Evolutionary conservation across 371 early-diverging fungal genomes (phyloP).

Genomic region (Lichtheimia hyalospora): DNA sequence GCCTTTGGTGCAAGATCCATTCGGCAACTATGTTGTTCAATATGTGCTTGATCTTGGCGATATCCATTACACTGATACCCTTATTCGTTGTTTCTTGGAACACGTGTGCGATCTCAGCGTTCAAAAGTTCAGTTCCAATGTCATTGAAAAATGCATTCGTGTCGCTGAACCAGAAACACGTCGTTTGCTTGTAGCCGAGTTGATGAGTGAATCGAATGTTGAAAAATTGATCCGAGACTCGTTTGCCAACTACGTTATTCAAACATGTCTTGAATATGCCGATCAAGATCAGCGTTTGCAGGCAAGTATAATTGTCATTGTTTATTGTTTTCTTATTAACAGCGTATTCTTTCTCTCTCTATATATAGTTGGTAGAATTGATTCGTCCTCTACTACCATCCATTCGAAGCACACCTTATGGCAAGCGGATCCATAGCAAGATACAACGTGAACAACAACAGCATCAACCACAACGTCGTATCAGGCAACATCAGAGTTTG

Average conservation of each 20-base stretch:
- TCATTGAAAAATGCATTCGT: slow-evolving; percentile 92
- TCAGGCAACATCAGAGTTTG: slow-evolving; percentile 3
- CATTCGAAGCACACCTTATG: slow-evolving; percentile 85
- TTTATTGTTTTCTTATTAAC: background rate
- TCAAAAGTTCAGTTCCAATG: slow-evolving; percentile 93
- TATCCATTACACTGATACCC: slow-evolving; percentile 59
- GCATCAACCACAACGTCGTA: slow-evolving; percentile 6
- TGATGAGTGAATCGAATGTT: slow-evolving; percentile 63
- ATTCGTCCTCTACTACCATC: slow-evolving; percentile 76
- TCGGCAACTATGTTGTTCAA: slow-evolving; percentile 98
- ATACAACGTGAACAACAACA: slow-evolving; percentile 57
- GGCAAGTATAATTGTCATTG: slow-evolving; percentile 25
- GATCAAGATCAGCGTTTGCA: slow-evolving; percentile 71
- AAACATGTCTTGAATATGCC: slow-evolving; percentile 87
- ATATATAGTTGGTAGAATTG: slow-evolving; percentile 73
- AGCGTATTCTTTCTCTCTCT: background rate
- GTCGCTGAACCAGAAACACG: slow-evolving; percentile 72
- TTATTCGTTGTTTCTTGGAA: slow-evolving; percentile 77
- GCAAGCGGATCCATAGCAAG: slow-evolving; percentile 84
- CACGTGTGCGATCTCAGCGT: slow-evolving; percentile 76
- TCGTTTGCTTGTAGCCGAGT: slow-evolving; percentile 67
- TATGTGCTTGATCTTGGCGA: slow-evolving; percentile 87
- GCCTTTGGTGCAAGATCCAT: slow-evolving; percentile 87
- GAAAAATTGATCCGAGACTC: slow-evolving; percentile 84
- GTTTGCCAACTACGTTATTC: slow-evolving; percentile 90